These are phyloP conservation scores for Cruciata laevipes DNA, from an alignment of 257 asterid genomes.

Conservation along the genomic window DNA sequence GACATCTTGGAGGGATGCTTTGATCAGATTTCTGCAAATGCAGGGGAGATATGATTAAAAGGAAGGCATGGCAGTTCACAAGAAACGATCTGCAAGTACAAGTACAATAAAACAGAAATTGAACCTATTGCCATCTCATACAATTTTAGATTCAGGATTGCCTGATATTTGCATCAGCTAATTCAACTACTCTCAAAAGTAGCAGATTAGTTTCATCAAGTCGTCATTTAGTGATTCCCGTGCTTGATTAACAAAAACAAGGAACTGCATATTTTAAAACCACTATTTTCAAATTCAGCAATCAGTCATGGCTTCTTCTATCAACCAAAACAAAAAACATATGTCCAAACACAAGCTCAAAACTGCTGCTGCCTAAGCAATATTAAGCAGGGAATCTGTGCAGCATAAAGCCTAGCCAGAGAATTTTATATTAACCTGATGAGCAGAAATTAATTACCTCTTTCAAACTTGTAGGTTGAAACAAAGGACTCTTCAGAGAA, in stretches of 20 bases:
- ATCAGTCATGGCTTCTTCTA: neutral
- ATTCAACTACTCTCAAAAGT: neutral
- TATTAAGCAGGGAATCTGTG: neutral
- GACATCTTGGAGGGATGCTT: constrained; percentile 21
- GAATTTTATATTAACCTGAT: neutral
- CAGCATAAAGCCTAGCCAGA: constrained; percentile 8
- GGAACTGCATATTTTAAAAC: neutral
- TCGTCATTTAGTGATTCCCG: neutral
- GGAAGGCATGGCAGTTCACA: constrained; percentile 1
- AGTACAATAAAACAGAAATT: neutral
- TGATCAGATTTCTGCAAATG: constrained; percentile 32
- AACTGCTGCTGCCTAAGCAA: neutral
- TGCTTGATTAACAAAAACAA: neutral
- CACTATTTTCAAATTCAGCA: constrained; percentile 3
- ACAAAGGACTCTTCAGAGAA: constrained; percentile 30
- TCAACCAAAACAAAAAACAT: neutral
- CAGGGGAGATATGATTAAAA: constrained; percentile 11
- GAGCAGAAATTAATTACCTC: constrained; percentile 41
- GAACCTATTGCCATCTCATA: neutral
- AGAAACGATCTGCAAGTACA: neutral
- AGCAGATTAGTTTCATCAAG: neutral
- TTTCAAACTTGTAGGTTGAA: constrained; percentile 24
- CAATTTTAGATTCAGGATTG: neutral
- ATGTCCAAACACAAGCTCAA: constrained; percentile 11
- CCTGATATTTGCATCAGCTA: neutral